A percentile compares a stretch with the other conserved stretches of the same genome.
Conservation (phyloP, 2,329 filamentous ascomycete genomes). For the Metarhizium album region DNA sequence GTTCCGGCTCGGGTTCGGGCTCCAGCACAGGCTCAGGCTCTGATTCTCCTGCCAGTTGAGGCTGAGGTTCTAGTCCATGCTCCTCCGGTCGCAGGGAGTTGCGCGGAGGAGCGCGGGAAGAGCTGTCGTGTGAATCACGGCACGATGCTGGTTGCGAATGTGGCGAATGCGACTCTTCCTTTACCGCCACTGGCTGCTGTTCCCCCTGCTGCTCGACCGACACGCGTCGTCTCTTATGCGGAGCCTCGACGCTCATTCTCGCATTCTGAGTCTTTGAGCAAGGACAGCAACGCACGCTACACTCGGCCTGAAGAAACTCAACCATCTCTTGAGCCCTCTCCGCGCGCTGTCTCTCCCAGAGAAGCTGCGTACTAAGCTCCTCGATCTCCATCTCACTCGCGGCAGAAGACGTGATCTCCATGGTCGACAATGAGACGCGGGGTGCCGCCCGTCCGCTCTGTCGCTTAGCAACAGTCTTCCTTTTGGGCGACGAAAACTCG, state of each 20-base stretch:
- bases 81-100: neutral
- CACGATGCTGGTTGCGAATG: conserved; percentile 10
- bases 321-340: conserved; percentile 61
- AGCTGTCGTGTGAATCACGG: neutral
- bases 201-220: conserved; percentile 5
- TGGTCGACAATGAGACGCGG: conserved; percentile 35
- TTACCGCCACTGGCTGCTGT: neutral
- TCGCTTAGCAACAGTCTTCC: conserved; percentile 20
- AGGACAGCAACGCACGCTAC: conserved; percentile 55
- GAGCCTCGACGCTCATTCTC: conserved; percentile 9
- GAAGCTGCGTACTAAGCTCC: conserved; percentile 39
- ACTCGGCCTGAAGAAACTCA: conserved; percentile 68
- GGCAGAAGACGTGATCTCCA: conserved; percentile 43
- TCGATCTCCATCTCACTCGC: conserved; percentile 49
- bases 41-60: conserved; percentile 15
- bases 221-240: conserved; percentile 11
- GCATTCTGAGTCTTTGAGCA: conserved; percentile 33
- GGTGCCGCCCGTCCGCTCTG: conserved; percentile 27
- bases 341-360: conserved; percentile 52
- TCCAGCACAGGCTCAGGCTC: conserved; percentile 5
- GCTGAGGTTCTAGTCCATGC: conserved; percentile 2
- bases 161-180: conserved; percentile 24
- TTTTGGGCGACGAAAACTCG: conserved; percentile 52
- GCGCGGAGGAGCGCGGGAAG: neutral
- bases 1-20: neutral